Conservation (phyloP, 2,329 filamentous ascomycete genomes). For the Lasiodiplodia gonubiensis region DNA sequence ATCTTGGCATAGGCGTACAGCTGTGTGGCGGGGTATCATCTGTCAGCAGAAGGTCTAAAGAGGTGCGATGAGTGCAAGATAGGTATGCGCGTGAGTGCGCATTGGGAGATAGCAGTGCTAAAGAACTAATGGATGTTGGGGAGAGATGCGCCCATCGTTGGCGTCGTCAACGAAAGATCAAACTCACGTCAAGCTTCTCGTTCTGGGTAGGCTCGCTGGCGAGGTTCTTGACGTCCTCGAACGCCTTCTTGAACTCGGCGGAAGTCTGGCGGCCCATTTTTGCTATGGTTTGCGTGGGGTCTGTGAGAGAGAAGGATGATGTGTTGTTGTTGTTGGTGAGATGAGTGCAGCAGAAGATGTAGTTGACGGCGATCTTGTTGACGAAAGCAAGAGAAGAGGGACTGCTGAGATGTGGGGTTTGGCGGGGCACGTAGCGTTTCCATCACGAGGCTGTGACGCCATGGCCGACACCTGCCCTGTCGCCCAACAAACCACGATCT, state of each 20-base stretch:
- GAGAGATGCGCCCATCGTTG: constrained; percentile 4
- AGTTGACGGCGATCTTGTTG: not conserved
- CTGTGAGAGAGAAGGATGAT: not conserved
- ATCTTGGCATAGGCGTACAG: constrained; percentile 57
- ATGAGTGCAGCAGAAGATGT: not conserved
- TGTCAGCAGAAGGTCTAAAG: not conserved
- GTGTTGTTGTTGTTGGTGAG: not conserved
- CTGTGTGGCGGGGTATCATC: constrained; percentile 45
- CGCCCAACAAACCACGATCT: constrained; percentile 15
- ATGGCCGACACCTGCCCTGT: constrained; percentile 14
- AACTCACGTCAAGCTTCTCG: constrained; percentile 57
- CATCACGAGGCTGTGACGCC: constrained; percentile 25
- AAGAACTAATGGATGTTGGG: not conserved
- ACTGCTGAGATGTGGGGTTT: constrained; percentile 18
- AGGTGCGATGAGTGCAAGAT: not conserved
- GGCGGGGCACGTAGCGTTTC: constrained; percentile 11
- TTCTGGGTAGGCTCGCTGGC: constrained; percentile 40
- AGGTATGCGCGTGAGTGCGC: not conserved
- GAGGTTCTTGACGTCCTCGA: constrained; percentile 41
- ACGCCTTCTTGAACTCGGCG: constrained; percentile 40
- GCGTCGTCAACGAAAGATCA: not conserved
- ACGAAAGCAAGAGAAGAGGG: not conserved
- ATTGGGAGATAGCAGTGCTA: not conserved
- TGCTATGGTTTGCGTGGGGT: not conserved
- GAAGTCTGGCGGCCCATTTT: constrained; percentile 30